These are phyloP conservation scores for Phytophthora cactorum DNA, from an alignment of 352 stramenopile genomes.

Conservation along the genomic window DNA sequence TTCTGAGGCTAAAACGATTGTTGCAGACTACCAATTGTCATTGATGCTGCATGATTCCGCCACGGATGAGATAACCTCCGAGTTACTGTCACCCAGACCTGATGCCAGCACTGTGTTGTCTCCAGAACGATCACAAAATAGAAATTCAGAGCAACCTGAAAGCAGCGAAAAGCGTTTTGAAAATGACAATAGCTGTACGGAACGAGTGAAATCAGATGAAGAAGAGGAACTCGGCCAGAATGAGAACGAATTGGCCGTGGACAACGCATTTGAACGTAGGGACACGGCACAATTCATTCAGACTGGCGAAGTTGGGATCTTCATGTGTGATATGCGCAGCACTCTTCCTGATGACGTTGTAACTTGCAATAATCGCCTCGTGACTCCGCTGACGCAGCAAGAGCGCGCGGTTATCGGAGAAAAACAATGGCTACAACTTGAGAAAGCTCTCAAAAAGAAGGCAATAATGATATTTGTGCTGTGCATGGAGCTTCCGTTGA, in stretches of 20 bases:
- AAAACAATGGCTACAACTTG: conserved; percentile 68
- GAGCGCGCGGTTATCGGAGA: conserved; percentile 73
- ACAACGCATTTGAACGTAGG: neutral
- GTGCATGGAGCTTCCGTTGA: conserved; percentile 69
- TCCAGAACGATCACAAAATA: neutral
- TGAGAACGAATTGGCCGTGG: neutral
- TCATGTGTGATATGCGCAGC: conserved; percentile 67
- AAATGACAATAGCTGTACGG: neutral
- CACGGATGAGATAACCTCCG: neutral
- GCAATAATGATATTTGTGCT: conserved; percentile 62
- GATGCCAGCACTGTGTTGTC: neutral
- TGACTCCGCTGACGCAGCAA: conserved; percentile 49
- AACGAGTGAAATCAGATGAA: neutral
- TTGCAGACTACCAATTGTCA: conserved; percentile 61
- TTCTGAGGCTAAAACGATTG: conserved; percentile 54
- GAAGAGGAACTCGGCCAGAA: conserved; percentile 2
- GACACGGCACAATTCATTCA: conserved; percentile 48
- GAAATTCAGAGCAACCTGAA: neutral
- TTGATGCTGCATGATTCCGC: conserved; percentile 38
- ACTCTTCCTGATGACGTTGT: conserved; percentile 45
- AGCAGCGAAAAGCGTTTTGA: neutral
- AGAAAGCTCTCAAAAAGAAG: conserved; percentile 75
- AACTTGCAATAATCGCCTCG: conserved; percentile 70
- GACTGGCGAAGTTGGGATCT: conserved; percentile 57
- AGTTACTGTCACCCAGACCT: neutral